Base-by-base conservation (phyloP, 257 asterid genomes). In the Nicotiana otophora region DNA sequence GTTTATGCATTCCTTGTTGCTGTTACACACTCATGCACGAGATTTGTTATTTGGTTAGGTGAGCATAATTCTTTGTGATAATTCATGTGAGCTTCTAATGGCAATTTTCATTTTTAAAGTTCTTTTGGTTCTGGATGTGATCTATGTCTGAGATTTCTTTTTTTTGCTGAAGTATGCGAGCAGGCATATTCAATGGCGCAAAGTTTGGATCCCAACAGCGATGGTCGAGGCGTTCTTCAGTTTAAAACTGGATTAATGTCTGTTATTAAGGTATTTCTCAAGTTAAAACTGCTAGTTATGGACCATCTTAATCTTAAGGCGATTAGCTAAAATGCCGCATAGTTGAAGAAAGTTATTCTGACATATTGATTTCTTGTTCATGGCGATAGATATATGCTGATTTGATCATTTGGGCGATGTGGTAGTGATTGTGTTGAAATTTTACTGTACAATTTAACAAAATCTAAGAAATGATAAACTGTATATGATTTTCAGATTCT, bases 101-200 rank as follows among this genome's bases (percentile, higher is more conserved):
- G 15, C n/a, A 0, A 48, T 74, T 33, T 74, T 74, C 26, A 26
- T 48, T 74, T 26, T 1, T 51, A 48, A 48, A 15, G 4, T 51
- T 74, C 46, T 26, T 36, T 74, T 74, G 61, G 26, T 26, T 48
- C 62, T 15, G 53, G 80, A 19, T 26, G 63, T 26, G 62, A 74
- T 74, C 3, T 51, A 14, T 74, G 20, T 74, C 80, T 86, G 70
- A 80, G 78, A 60, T 64, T 39, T 6, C 5, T n/a, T n/a, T 64
- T 67, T 46, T 81, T 88, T 82, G 78, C 72, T 78, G 72, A 84
- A 96, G 99, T 96, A 80, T 96, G 99, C 57, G 99, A 96, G 94
- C 99, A 96, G 94, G 99, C 99, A 11, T 96, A 96, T 87, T 84
- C 89, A 48, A 94, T 96, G 99, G 97, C 99, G 48, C 99, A 96